phyloP scores from a whole-genome alignment of 2,329 filamentous ascomycete species.

The Epichloe brachyelytri region DNA sequence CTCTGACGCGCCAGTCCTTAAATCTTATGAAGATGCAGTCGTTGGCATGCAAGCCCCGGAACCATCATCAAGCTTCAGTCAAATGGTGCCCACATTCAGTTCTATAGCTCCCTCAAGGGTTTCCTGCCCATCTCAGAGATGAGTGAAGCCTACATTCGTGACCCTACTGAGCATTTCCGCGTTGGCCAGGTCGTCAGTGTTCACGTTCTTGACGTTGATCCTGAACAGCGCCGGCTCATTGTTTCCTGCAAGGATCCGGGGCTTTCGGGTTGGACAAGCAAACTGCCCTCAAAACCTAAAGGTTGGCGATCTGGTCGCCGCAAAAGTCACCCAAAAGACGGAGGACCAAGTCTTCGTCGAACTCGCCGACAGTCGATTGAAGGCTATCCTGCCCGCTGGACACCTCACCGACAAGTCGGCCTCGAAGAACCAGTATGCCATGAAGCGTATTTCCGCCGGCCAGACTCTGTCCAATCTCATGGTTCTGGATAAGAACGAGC shows the following conservation, averaged over 20 bases:
- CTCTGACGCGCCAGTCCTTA: constrained; percentile 69
- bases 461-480: constrained; percentile 73
- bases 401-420: constrained; percentile 78
- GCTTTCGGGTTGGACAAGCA: constrained; percentile 65
- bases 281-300: constrained; percentile 61
- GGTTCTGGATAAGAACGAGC: constrained; percentile 73
- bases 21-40: constrained; percentile 59
- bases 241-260: constrained; percentile 85
- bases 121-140: constrained; percentile 93
- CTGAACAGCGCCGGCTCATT: constrained; percentile 56
- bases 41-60: constrained; percentile 71
- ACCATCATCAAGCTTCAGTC: constrained; percentile 72
- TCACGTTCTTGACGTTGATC: constrained; percentile 70
- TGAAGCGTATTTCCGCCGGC: constrained; percentile 74
- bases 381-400: constrained; percentile 60
- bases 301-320: constrained; percentile 62
- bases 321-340: constrained; percentile 69
- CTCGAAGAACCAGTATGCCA: constrained; percentile 61
- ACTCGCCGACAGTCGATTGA: constrained; percentile 58
- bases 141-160: constrained; percentile 91
- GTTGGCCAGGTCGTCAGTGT: constrained; percentile 85
- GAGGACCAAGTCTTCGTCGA: constrained; percentile 67
- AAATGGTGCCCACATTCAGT: constrained; percentile 79
- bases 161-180: constrained; percentile 81
- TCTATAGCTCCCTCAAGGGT: constrained; percentile 71